Base-by-base conservation (phyloP, 129 eudicot species). In the Scalesia atractyloides region DNA sequence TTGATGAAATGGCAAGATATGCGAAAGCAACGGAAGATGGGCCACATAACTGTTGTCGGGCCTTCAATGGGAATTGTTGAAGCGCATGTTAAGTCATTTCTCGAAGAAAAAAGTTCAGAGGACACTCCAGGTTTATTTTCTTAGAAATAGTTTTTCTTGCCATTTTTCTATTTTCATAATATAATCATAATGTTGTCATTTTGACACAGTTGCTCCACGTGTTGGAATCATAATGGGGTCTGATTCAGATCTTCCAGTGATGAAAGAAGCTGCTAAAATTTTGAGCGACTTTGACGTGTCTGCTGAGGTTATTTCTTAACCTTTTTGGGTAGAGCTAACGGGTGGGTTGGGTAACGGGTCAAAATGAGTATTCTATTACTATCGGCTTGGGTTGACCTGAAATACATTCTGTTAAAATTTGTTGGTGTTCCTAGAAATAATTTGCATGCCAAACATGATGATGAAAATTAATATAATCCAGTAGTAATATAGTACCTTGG, bases 161-260 rank as follows among this genome's bases (percentile, higher is more conserved):
- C 5, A 37, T 9, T 37, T 63, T 30, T 63, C 49, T n/a, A 3
- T n/a, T 8, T 9, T 6, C 14, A 36, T 63, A 39, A 14, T 53
- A 26, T 75, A 30, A 13, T 79, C 33, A 66, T 60, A 13, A 39
- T 49, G 61, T 34, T 12, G 47, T 76, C 33, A 39, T 73, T 51
- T 56, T 75, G 74, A 48, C 62, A 33, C 93, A 84, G 90, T 41
- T 2, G 63, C 84, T 47, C 97, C 97, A 48, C 85, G 86, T 74
- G 97, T 94, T 79, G 98, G 91, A 66, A 89, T 94, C 77, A 90
- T 94, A 56, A 90, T 94, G 98, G 98, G 98, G 37, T 94, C 98
- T 44, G 98, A 94, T 76, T 94, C 97, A 37, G 98, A 94, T 85
- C 97, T 94, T 65, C 97, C 98, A 13, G 98, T 94, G 15, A 90